Conservation (phyloP, 305 asterid genomes). For the Fraxinus paxiana region DNA sequence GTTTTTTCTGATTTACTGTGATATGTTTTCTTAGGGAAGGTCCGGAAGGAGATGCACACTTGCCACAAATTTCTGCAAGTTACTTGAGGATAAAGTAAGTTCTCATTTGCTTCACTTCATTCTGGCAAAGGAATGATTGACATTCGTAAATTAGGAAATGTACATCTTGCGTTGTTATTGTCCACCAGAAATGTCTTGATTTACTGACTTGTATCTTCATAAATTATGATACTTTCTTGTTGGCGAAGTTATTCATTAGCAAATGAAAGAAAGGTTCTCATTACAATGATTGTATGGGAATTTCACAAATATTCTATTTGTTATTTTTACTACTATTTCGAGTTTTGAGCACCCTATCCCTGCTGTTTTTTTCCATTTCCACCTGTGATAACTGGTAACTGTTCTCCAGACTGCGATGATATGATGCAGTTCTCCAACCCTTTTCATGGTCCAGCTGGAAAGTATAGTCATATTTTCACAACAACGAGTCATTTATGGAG, state of each 20-base stretch:
- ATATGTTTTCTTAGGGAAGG: constrained; percentile 35
- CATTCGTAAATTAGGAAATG: not conserved
- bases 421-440: not conserved
- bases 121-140: not conserved
- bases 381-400: not conserved
- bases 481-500: not conserved
- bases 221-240: not conserved
- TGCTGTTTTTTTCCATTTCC: not conserved
- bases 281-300: not conserved
- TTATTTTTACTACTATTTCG: not conserved
- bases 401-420: not conserved
- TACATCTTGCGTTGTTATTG: not conserved
- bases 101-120: not conserved
- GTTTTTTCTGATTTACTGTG: not conserved
- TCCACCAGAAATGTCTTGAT: not conserved
- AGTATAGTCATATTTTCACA: not conserved
- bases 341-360: not conserved
- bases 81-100: constrained; percentile 51
- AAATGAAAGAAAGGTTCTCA: not conserved
- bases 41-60: constrained; percentile 23
- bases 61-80: constrained; percentile 51
- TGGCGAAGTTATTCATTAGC: not conserved
- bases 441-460: too few species aligned
- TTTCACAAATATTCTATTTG: not conserved
- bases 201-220: not conserved